A percentile compares a stretch with the other conserved stretches of the same genome.
phyloP scores from a whole-genome alignment of 129 eudicot genomes.

The Heracleum sosnowskyi region DNA sequence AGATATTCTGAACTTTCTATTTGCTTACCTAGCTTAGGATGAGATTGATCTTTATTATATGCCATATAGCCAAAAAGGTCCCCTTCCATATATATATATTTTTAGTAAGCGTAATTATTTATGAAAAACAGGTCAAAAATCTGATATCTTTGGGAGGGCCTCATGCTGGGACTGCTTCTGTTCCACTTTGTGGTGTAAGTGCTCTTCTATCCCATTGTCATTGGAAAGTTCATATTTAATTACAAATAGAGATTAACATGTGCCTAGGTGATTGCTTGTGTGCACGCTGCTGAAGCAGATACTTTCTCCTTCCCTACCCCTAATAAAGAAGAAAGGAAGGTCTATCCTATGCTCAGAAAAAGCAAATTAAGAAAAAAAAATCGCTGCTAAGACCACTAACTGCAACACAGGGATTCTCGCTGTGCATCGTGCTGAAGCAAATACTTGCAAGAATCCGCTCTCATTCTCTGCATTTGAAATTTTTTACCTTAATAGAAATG shows the following conservation, averaged over 20 bases:
- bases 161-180: conserved; percentile 98
- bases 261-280: no score
- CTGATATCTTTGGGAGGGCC: conserved; percentile 89
- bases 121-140: conserved; percentile 59
- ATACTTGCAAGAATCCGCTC: not conserved
- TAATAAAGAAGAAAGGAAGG: not conserved
- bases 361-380: not conserved
- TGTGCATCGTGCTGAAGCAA: not conserved
- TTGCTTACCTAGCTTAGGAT: not conserved
- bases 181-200: conserved; percentile 98
- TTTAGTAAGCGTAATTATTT: not conserved
- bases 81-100: not conserved
- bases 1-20: not conserved
- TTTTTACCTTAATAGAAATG: not conserved
- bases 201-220: not conserved
- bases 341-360: not conserved
- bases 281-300: no score
- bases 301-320: not conserved
- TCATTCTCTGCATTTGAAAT: not conserved
- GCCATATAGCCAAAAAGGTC: not conserved
- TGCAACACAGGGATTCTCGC: not conserved
- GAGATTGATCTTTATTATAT: not conserved
- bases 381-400: not conserved
- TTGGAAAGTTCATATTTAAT: not conserved
- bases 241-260: no score